Conservation (phyloP, 805 yeast species). For the Wickerhamomyces pijperi region DNA sequence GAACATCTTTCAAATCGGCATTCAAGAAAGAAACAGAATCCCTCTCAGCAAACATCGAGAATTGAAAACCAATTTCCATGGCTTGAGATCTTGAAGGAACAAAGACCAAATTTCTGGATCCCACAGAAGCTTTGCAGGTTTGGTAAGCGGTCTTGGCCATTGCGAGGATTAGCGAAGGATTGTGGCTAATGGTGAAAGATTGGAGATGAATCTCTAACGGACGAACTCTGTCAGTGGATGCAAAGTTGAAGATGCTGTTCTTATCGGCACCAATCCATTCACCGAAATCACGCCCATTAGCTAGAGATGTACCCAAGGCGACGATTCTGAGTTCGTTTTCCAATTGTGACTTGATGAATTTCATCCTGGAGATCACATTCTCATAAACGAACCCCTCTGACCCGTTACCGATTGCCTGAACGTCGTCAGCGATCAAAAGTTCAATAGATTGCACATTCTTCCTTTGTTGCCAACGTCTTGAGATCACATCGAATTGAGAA, state of each 20-base stretch:
- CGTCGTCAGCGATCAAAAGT: conserved; percentile 61
- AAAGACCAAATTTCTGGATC: conserved; percentile 36
- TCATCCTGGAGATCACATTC: conserved; percentile 54
- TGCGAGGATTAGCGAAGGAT: conserved; percentile 39
- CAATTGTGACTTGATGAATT: conserved; percentile 58
- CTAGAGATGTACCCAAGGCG: conserved; percentile 58
- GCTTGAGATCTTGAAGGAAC: conserved; percentile 45
- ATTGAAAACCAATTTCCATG: conserved; percentile 37
- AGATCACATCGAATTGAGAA: conserved; percentile 56
- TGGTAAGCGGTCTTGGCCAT: conserved; percentile 39
- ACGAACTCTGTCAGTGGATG: conserved; percentile 44
- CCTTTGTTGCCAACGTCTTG: conserved; percentile 78
- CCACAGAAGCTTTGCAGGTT: conserved; percentile 24
- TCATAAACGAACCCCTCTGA: conserved; percentile 57
- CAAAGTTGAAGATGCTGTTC: conserved; percentile 54
- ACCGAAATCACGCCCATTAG: conserved; percentile 68
- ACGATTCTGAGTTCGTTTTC: conserved; percentile 49
- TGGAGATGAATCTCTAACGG: conserved; percentile 51
- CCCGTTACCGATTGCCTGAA: conserved; percentile 55
- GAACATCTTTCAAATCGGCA: conserved; percentile 26
- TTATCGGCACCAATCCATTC: conserved; percentile 77
- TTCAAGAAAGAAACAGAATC: conserved; percentile 30
- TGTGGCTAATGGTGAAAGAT: conserved; percentile 33
- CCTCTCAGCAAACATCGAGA: conserved; percentile 26
- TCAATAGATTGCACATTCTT: conserved; percentile 59